Evolutionary conservation across 768 basidiomycete genomes (phyloP), one percentile per base, ranked within the genome.

Genomic region (Naematelia encephala): DNA sequence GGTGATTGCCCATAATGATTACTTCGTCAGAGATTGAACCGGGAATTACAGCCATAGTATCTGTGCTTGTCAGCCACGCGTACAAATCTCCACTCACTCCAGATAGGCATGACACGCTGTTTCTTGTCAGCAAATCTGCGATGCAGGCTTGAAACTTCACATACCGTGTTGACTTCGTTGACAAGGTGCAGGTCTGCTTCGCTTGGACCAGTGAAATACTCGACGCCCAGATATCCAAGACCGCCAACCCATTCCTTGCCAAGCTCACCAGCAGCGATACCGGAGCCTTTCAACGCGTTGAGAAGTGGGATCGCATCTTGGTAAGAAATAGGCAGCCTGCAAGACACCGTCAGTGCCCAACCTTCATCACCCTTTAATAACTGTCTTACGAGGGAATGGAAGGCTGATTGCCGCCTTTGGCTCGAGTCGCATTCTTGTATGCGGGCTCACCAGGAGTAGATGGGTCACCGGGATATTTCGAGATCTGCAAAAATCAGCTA

Each of bases 241-340:
- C 77, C 79, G 3, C 78, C 77, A 21, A 70, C 62, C 77, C 77
- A 77, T 46, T 72, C 70, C 5, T 60, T 43, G 10, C 70, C 67
- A 48, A 78, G 56, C 5, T 76, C 73, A 8, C 61, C 57, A 1
- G 75, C 69, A 21, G 61, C 61, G 10, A 64, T 57, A 2, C 81
- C 82, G 12, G 78, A 75, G 11, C 82, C 80, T 42, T 79, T 72
- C 23, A 85, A 73, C 57, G 83, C 80, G 46, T 80, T 80, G 8
- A 91, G 78, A 5, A 92, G 78, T 16, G 82, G 81, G 61, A 86
- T 77, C 0, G 90, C 92, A 70, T 92, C 94, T 47, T 81, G 78
- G 86, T 89, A 93, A 0, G 88, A 90, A 63, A 96, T 84, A 0
- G 94, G 94, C n/a, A 97, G 77, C 68, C 89, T 91, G 0, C 90